These are phyloP conservation scores for Dactylellina cionopaga DNA, from an alignment of 2,329 filamentous ascomycete genomes.

Conservation along the genomic window DNA sequence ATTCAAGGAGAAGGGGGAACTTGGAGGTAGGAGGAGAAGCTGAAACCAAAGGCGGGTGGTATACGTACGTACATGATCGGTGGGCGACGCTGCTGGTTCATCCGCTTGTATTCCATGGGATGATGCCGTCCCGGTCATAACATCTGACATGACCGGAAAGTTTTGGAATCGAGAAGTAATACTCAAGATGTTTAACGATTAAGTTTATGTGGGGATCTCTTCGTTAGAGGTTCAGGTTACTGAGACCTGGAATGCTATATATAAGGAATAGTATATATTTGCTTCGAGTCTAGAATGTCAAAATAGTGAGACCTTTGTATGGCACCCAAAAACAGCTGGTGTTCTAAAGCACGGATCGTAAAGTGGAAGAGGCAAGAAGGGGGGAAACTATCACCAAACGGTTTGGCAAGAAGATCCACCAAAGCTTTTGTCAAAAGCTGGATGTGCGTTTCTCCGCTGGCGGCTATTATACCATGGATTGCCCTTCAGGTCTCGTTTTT, in stretches of 20 bases:
- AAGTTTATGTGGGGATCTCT: too few relatives aligned
- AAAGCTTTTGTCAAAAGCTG: too few relatives aligned
- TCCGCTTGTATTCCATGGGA: conserved; percentile 28
- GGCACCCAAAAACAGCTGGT: background rate
- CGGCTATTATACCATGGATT: too few relatives aligned
- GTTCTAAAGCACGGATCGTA: conserved; percentile 3
- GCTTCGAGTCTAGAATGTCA: conserved; percentile 1
- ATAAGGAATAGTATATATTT: background rate
- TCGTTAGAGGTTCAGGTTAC: background rate
- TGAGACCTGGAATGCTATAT: background rate
- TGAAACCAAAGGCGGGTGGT: background rate
- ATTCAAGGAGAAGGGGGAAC: background rate
- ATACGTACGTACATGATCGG: conserved; percentile 52
- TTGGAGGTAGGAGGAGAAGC: background rate
- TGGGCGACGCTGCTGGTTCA: conserved; percentile 36
- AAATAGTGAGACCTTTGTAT: background rate
- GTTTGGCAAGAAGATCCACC: background rate
- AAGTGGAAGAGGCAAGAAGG: background rate
- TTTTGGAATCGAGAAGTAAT: background rate
- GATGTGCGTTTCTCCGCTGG: too few relatives aligned
- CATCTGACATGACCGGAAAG: conserved; percentile 34
- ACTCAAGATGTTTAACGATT: too few relatives aligned
- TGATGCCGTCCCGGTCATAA: conserved; percentile 16
- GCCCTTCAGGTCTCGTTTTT: too few relatives aligned
- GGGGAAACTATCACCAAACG: background rate